Conservation (phyloP, 2,329 filamentous ascomycete species). For the Cadophora sp. region DNA sequence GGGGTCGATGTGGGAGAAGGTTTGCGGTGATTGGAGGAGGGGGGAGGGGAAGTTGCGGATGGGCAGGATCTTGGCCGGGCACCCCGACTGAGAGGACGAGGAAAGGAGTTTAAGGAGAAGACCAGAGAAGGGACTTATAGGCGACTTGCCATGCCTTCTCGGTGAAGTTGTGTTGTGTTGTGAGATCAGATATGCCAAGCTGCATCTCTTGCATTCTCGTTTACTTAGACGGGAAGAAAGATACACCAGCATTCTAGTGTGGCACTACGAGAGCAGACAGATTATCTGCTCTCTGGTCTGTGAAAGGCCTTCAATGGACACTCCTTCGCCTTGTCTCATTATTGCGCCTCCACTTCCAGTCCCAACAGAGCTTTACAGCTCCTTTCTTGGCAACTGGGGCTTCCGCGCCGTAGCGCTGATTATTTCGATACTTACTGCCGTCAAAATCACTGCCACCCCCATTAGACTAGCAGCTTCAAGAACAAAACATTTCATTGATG, state of each 20-base stretch:
- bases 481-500: slow-evolving; percentile 36
- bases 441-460: slow-evolving; percentile 17
- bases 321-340: background rate
- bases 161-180: background rate
- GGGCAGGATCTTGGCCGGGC: too few species aligned
- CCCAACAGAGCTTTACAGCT: background rate
- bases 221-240: background rate
- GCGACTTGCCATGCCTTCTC: background rate
- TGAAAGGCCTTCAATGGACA: background rate
- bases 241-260: background rate
- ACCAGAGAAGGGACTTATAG: background rate
- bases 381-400: background rate
- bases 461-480: background rate
- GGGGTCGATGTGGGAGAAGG: background rate
- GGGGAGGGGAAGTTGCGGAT: background rate
- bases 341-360: too few species aligned
- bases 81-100: background rate
- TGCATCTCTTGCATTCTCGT: background rate
- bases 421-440: background rate
- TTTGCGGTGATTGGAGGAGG: background rate
- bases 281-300: background rate
- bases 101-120: background rate
- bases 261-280: background rate
- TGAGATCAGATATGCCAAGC: background rate
- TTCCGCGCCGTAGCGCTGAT: background rate